These are phyloP conservation scores for Xylaria acuta DNA, from an alignment of 495 filamentous ascomycete species.

Conservation along the genomic window DNA sequence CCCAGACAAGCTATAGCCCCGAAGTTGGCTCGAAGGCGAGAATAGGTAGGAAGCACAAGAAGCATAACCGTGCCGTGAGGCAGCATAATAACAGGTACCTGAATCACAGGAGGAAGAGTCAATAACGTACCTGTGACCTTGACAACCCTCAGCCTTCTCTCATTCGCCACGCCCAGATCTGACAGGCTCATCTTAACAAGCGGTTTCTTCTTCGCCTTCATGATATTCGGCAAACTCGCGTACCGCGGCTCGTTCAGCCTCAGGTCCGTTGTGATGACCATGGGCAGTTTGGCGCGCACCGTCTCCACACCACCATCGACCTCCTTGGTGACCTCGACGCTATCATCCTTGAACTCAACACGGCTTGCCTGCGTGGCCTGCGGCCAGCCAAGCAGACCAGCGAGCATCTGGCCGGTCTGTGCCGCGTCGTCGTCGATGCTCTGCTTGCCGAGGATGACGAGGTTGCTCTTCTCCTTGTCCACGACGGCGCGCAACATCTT, in stretches of 20 bases:
- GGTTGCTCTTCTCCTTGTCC: constrained; percentile 80
- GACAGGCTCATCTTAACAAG: constrained; percentile 85
- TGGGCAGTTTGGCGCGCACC: constrained; percentile 78
- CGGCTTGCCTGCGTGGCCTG: constrained; percentile 92
- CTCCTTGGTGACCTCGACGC: constrained; percentile 80
- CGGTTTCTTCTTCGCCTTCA: constrained; percentile 99
- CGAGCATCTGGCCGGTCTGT: constrained; percentile 98
- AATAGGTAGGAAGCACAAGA: not conserved
- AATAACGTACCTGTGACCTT: constrained; percentile 76
- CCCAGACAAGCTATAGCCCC: not conserved
- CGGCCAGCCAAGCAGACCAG: constrained; percentile 87
- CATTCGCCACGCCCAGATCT: constrained; percentile 78
- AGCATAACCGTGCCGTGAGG: not conserved
- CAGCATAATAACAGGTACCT: not conserved
- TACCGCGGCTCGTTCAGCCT: constrained; percentile 94
- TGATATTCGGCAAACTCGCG: constrained; percentile 95
- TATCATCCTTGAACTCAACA: constrained; percentile 71
- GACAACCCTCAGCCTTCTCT: constrained; percentile 81
- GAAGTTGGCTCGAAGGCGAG: not conserved
- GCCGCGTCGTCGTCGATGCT: constrained; percentile 94
- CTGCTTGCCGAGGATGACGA: constrained; percentile 96
- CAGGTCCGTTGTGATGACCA: constrained; percentile 95
- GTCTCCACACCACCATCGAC: constrained; percentile 97
- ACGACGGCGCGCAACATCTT: constrained; percentile 84
- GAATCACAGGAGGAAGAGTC: not conserved